These are phyloP conservation scores for Fomitopsis betulina DNA, from an alignment of 1,284 basidiomycete species.

Conservation along the genomic window DNA sequence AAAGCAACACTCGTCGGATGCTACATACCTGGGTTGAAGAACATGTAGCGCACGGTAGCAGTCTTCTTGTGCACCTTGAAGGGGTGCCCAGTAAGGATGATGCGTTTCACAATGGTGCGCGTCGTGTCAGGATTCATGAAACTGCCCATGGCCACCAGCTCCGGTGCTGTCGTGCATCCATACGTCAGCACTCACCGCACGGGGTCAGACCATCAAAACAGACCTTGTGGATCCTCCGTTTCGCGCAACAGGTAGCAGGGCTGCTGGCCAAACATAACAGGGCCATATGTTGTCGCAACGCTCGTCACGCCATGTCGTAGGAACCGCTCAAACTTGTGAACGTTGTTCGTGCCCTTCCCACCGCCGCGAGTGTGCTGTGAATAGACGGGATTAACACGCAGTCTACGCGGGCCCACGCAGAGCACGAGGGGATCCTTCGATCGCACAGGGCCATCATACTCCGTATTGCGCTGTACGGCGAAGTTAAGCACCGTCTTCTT, in stretches of 20 bases:
- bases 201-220: constrained; percentile 12
- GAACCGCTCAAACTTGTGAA: constrained; percentile 97
- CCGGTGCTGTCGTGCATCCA: constrained; percentile 50
- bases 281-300: constrained; percentile 86
- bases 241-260: constrained; percentile 75
- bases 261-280: constrained; percentile 85
- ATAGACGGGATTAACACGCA: constrained; percentile 84
- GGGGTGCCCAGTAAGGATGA: constrained; percentile 93
- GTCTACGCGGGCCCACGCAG: constrained; percentile 85
- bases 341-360: constrained; percentile 90
- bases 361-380: constrained; percentile 91
- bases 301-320: constrained; percentile 78
- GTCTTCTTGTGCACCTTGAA: constrained; percentile 98
- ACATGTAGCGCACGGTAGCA: constrained; percentile 98
- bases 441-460: constrained; percentile 83
- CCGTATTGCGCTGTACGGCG: constrained; percentile 92
- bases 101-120: constrained; percentile 88
- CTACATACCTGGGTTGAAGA: constrained; percentile 79
- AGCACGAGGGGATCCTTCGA: constrained; percentile 94
- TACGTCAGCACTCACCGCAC: background rate
- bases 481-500: constrained; percentile 95
- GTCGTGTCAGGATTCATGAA: constrained; percentile 90
- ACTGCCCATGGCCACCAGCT: constrained; percentile 88
- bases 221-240: constrained; percentile 61
- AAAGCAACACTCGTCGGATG: background rate